Evolutionary conservation across 768 basidiomycete species (phyloP), one percentile per base, ranked within the genome.

Genomic region (Pleurotus djamor): DNA sequence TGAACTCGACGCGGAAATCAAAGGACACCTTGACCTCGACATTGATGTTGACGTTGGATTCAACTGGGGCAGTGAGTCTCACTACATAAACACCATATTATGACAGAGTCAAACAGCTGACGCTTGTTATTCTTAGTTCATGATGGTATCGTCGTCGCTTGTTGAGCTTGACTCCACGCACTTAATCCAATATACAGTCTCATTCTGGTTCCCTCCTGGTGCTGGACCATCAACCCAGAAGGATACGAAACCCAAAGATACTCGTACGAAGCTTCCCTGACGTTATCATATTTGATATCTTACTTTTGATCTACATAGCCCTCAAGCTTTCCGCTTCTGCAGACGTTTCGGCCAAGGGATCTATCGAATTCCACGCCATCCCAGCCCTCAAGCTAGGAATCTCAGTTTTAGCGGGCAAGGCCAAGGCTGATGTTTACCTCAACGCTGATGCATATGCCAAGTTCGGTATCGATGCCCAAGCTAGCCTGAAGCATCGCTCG

Each of bases 321-420:
- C 44, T 73, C 16, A 63, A 63, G 45, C 60, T 72, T 52, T 64
- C 66, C 14, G 69, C 68, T 2, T 59, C 63, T 35, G 69, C 71
- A 8, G 62, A 65, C 59, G 68, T 70, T 12, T 60, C 61, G 12
- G 62, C 68, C 16, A 65, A 66, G 32, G 69, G 68, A 33, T 64
- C 60, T n/a, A 43, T 74, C 48, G 62, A 65, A 8, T 73, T 67
- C 12, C 71, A 76, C 48, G 64, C 76, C 44, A 72, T 71, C 59
- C 74, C 73, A 0, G 52, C 60, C 13, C 51, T 66, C 28, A 66
- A 63, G 57, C 62, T 74, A 57, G 72, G 73, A 17, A 60, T 76
- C 47, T 55, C 57, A 16, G 65, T 64, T 0, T 50, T 66, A 33
- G 65, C 60, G 4, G 56, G 56, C 47, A 66, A 63, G 48, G 65